Base-by-base conservation (phyloP, 768 basidiomycete genomes). In the Tylopilus balloui region DNA sequence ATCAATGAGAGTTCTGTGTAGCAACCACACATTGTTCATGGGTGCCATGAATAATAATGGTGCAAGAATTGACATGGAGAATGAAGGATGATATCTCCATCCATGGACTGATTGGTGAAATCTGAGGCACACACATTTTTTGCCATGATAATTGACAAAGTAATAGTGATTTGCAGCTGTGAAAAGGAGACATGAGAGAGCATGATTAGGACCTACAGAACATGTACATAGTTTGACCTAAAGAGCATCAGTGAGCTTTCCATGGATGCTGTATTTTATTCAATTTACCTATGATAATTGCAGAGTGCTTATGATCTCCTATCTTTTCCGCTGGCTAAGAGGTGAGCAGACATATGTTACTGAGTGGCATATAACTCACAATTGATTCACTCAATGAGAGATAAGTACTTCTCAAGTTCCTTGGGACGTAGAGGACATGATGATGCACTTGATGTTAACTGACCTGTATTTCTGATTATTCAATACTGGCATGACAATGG, bases 1-100 rank as follows among this genome's bases (percentile, higher is more conserved):
- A 53, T 83, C 81, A 1, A 78, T 70, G 64, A 71, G 82, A 37
- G 78, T 73, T 13, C 63, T 71, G 45, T 79, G 72, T 32, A 84
- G 50, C 29, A 66, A 54, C 11, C 62, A 64, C 14, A 78, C 60
- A 50, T 79, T 77, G 13, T 72, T 62, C 32, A 76, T 66, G 0
- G 83, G 81, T 5, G 72, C 68, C 39, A 67, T 73, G 62, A 83
- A 83, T 6, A 82, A 62, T 4, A 79, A 17, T 0, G 71, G 71
- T 1, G 74, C 74, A 2, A 74, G 40, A 0, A 62, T 42, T 9
- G 45, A 60, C 56, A 81, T 71, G n/a, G 71, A 54, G 24, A 47
- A 55, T 0, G 80, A 77, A 14, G 55, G 57, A 6, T 52, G 48
- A 15, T 63, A 50, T 32, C 47, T 50, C 52, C 57, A 51, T 42